Evolutionary conservation across 2,329 filamentous ascomycete genomes (phyloP).

Genomic region (Colletotrichum salicis): DNA sequence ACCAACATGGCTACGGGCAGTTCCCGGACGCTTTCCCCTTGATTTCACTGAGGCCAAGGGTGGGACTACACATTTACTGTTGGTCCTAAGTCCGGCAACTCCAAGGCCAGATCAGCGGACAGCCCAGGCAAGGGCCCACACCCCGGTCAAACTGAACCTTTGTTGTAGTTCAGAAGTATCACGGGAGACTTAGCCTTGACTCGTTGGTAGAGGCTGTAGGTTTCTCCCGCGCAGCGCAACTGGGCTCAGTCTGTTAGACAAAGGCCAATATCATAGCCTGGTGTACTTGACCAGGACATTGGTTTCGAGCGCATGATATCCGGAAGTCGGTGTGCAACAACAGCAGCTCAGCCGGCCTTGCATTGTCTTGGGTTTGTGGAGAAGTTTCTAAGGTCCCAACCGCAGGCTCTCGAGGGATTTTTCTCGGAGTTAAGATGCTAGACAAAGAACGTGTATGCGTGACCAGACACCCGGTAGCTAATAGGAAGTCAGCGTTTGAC

Average conservation of each 20-base stretch:
- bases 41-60: not conserved
- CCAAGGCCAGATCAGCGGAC: not conserved
- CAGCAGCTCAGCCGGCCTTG: too few relatives aligned
- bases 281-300: not conserved
- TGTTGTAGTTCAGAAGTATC: not conserved
- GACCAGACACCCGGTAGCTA: conserved; percentile 1
- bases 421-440: not conserved
- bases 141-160: not conserved
- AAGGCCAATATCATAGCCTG: not conserved
- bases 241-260: too few relatives aligned
- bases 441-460: not conserved
- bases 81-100: not conserved
- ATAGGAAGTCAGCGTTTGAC: conserved; percentile 1
- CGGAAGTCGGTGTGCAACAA: not conserved
- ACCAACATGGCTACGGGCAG: not conserved
- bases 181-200: not conserved
- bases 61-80: not conserved
- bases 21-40: not conserved
- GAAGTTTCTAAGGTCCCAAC: not conserved
- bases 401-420: not conserved
- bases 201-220: not conserved
- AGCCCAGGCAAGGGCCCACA: not conserved
- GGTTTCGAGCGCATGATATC: not conserved
- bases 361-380: not conserved
- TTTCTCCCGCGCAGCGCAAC: not conserved